phyloP scores from a whole-genome alignment of 2,329 filamentous ascomycete genomes.

The Microcera coccophila region DNA sequence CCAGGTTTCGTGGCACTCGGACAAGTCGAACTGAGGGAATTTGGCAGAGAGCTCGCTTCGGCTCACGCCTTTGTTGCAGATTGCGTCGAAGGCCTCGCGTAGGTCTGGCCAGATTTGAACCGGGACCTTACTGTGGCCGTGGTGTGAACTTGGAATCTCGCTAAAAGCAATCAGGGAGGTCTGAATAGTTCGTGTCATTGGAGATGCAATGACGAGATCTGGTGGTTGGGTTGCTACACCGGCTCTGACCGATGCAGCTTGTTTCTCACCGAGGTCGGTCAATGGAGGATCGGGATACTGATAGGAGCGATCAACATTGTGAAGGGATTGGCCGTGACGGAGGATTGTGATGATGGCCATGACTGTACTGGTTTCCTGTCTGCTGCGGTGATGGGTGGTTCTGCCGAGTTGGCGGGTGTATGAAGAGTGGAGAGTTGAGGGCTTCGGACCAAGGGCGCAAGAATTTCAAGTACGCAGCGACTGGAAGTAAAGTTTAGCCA shows the following conservation, averaged over 20 bases:
- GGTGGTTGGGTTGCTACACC: background rate
- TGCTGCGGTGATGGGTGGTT: no score
- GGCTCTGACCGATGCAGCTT: background rate
- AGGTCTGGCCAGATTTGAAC: conserved; percentile 23
- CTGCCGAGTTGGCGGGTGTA: no score
- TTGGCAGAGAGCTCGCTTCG: conserved; percentile 12
- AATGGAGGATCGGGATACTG: background rate
- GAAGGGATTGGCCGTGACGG: background rate
- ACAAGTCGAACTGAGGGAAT: conserved; percentile 20
- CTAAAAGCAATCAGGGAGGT: conserved; percentile 18
- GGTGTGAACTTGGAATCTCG: conserved; percentile 5
- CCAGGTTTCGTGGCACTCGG: conserved; percentile 15
- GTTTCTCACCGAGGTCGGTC: background rate
- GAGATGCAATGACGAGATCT: background rate
- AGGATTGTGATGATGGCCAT: background rate
- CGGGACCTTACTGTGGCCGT: background rate
- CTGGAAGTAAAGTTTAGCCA: no score
- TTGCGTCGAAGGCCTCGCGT: conserved; percentile 22
- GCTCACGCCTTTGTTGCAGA: conserved; percentile 21
- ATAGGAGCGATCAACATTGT: background rate
- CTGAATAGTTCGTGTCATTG: conserved; percentile 16
- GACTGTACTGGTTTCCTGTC: background rate
- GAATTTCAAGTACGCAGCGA: no score
- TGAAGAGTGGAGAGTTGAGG: no score
- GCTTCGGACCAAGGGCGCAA: no score